Base-by-base conservation (phyloP, 345 rosid genomes). In the Turritis glabra region DNA sequence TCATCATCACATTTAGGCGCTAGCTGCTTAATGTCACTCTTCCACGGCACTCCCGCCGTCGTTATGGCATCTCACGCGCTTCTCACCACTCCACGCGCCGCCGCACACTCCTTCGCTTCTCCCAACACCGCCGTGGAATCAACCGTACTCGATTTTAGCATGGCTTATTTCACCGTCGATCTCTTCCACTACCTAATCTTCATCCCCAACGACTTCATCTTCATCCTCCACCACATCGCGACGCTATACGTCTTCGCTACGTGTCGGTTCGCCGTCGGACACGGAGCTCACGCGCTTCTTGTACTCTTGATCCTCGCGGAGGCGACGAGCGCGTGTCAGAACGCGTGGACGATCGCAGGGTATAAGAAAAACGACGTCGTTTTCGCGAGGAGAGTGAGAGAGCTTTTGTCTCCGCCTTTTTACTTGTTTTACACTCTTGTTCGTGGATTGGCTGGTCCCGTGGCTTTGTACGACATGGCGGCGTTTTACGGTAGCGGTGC, bases 221-320 rank as follows among this genome's bases (percentile, higher is more conserved):
- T 94, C 87, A 87, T 91, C 50, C 79, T 88, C 82, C 98, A 91
- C 80, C 98, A 94, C 58, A n/a, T 86, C 1, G 95, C 90, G 1
- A 90, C 98, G 1, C 76, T 94, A 2, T 91, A 85, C 68, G 97
- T 94, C 9, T 53, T 88, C 48, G 73, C 76, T 27, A 88, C 96
- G 40, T 91, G 95, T 77, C 85, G 89, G 1, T 91, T 74, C 77
- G 15, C 80, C 10, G 89, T 91, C 13, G 76, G 54, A 13, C 77
- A 65, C 2, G 97, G 98, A 11, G 91, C 91, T 1, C 82, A 81
- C 59, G 91, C 82, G 38, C 82, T 91, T 52, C 88, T 87, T 14
- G 72, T 75, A 17, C 80, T 94, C 2, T 84, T 91, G 21, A 15
- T 91, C 53, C 81, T 94, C 7, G 97, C 97, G 11, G 95, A 94